Evolutionary conservation across 768 basidiomycete species (phyloP), one percentile per base, ranked within the genome.

Genomic region (Boletus sensibilis): DNA sequence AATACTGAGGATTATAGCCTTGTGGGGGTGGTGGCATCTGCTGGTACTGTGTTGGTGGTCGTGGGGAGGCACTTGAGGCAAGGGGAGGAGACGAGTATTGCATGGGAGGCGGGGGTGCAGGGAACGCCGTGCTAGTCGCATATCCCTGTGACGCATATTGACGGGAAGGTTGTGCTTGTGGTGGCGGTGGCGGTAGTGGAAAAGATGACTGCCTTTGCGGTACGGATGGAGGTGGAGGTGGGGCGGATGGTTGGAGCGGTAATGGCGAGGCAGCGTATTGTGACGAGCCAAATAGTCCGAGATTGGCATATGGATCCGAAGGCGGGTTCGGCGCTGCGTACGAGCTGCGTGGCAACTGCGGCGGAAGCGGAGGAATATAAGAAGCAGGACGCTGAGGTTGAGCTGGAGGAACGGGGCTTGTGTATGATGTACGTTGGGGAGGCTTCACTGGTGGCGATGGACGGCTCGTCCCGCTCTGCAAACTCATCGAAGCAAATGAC

Each of bases 401-500:
- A 16, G 52, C 35, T 37, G 43, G 53, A 49, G 52, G 53, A 20
- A 31, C 37, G n/a, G 62, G 54, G 47, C n/a, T 57, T 14, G 61
- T 52, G 55, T 73, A 62, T 60, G 62, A 38, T 60, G 68, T n/a
- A 55, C 60, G 56, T 34, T 72, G 73, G 2, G 70, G 68, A 7
- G 69, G 70, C n/a, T 58, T 58, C 3, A 41, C 47, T 7, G 68
- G 72, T 16, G 75, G 72, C 9, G 66, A 66, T 25, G 61, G 62
- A 10, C 72, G 58, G 29, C 67, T 61, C 31, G 53, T 61, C 43
- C 64, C 50, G 18, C 68, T 62, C 40, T 75, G 72, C 45, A 88
- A 50, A 58, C 66, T 83, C 81, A 90, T 81, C 1, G 80, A 78
- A 2, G 82, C 75, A 62, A 90, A 83, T 0, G 82, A 76, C 6